These are phyloP conservation scores for Trametes coccinea DNA, from an alignment of 768 basidiomycete genomes.

Conservation along the genomic window DNA sequence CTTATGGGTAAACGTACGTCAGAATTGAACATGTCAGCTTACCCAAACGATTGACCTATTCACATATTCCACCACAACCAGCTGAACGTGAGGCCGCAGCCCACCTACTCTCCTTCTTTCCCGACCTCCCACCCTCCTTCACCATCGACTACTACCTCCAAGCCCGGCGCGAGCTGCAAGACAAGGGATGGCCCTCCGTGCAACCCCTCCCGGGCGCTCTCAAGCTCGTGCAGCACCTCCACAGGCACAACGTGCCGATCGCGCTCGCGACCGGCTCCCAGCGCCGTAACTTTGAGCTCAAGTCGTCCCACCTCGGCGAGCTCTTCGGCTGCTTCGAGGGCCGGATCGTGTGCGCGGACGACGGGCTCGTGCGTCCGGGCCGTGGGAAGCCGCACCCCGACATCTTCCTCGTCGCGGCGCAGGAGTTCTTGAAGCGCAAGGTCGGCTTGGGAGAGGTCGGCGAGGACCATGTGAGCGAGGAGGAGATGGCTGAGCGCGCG, in stretches of 20 bases:
- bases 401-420: constrained; percentile 76
- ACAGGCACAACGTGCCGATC: constrained; percentile 67
- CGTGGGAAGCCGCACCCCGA: constrained; percentile 82
- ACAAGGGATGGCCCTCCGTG: constrained; percentile 67
- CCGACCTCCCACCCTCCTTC: constrained; percentile 57
- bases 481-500: constrained; percentile 47
- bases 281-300: constrained; percentile 63
- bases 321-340: constrained; percentile 72
- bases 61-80: constrained; percentile 27
- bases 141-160: constrained; percentile 58
- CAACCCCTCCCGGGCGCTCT: constrained; percentile 71
- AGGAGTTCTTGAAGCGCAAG: constrained; percentile 51
- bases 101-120: constrained; percentile 78
- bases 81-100: constrained; percentile 64
- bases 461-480: constrained; percentile 32
- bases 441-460: constrained; percentile 51
- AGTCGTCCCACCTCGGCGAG: constrained; percentile 58
- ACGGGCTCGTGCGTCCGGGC: constrained; percentile 44
- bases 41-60: background rate
- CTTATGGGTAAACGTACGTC: constrained; percentile 83
- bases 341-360: constrained; percentile 73
- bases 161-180: constrained; percentile 59
- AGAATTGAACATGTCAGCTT: background rate
- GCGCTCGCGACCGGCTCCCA: constrained; percentile 79
- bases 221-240: constrained; percentile 71